A percentile compares a stretch with the other conserved stretches of the same genome.
Evolutionary conservation across 2,329 filamentous ascomycete species (phyloP).

Genomic region (Beauveria rudraprayagi): DNA sequence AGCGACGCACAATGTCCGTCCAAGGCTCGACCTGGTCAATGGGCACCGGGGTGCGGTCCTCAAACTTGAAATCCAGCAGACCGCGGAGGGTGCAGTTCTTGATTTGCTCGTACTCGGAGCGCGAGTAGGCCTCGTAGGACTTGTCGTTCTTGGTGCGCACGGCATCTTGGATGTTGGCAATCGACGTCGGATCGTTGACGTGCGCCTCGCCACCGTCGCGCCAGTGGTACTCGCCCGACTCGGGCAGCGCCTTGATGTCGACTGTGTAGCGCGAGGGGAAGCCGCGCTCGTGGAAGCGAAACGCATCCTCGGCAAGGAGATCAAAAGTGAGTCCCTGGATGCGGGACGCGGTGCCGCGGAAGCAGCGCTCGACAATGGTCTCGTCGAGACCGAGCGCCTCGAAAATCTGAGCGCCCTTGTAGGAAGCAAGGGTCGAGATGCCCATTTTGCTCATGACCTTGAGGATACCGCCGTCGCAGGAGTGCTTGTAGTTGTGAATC

Average conservation of each 20-base stretch:
- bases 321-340: slow-evolving; percentile 93
- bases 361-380: slow-evolving; percentile 85
- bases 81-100: slow-evolving; percentile 93
- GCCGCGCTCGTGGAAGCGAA: slow-evolving; percentile 89
- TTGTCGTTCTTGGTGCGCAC: slow-evolving; percentile 97
- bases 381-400: slow-evolving; percentile 93
- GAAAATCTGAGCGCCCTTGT: slow-evolving; percentile 98
- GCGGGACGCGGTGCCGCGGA: slow-evolving; percentile 86
- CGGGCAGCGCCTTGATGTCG: slow-evolving; percentile 69
- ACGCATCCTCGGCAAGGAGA: slow-evolving; percentile 85
- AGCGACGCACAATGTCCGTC: slow-evolving; percentile 94
- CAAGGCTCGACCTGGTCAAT: slow-evolving; percentile 97
- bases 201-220: slow-evolving; percentile 92
- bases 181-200: slow-evolving; percentile 88
- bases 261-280: slow-evolving; percentile 75
- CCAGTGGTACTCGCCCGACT: slow-evolving; percentile 98
- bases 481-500: slow-evolving; percentile 94
- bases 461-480: slow-evolving; percentile 88
- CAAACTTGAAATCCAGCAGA: slow-evolving; percentile 92
- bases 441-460: slow-evolving; percentile 99
- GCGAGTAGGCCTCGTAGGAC: slow-evolving; percentile 93
- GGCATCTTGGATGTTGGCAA: slow-evolving; percentile 95
- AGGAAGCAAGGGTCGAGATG: slow-evolving; percentile 90
- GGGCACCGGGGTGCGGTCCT: slow-evolving; percentile 73
- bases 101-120: slow-evolving; percentile 89